Percentiles rank a stretch among this genome's conserved stretches.
phyloP scores from a whole-genome alignment of 2,329 filamentous ascomycete species.

The Penicillium sp. region DNA sequence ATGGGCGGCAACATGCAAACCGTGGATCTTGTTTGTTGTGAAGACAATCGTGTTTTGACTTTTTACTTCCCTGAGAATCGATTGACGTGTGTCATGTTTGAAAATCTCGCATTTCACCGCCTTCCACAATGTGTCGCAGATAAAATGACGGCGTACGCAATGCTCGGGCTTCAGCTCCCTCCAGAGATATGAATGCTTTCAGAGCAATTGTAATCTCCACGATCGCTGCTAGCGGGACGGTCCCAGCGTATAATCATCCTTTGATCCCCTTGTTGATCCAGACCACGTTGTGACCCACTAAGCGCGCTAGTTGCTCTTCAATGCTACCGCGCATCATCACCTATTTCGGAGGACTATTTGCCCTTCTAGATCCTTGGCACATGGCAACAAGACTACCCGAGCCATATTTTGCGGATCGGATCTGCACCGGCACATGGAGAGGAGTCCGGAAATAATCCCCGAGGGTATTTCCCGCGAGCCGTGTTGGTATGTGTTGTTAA shows the following conservation, averaged over 20 bases:
- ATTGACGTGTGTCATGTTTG: neutral
- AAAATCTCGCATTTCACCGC: neutral
- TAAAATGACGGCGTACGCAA: neutral
- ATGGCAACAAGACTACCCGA: neutral
- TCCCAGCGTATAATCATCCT: conserved; percentile 6
- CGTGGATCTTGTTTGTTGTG: neutral
- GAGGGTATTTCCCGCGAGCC: neutral
- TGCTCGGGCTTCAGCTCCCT: neutral
- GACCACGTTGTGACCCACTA: neutral
- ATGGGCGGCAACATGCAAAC: neutral
- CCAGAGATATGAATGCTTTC: neutral
- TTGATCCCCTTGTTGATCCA: conserved; percentile 5
- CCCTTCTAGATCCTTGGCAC: neutral
- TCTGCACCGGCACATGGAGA: neutral
- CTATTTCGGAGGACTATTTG: neutral
- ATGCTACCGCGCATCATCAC: neutral
- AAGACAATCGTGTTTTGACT: neutral
- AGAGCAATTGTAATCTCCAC: conserved; percentile 1
- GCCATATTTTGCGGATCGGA: neutral
- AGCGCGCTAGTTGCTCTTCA: conserved; percentile 3
- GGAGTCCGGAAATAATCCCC: neutral
- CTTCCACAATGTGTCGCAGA: too few species aligned
- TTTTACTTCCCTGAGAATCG: neutral
- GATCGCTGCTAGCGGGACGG: conserved; percentile 20
- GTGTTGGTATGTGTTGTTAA: neutral